Base-by-base conservation (phyloP, 2,329 filamentous ascomycete genomes). In the Lasiodiplodia sp. region DNA sequence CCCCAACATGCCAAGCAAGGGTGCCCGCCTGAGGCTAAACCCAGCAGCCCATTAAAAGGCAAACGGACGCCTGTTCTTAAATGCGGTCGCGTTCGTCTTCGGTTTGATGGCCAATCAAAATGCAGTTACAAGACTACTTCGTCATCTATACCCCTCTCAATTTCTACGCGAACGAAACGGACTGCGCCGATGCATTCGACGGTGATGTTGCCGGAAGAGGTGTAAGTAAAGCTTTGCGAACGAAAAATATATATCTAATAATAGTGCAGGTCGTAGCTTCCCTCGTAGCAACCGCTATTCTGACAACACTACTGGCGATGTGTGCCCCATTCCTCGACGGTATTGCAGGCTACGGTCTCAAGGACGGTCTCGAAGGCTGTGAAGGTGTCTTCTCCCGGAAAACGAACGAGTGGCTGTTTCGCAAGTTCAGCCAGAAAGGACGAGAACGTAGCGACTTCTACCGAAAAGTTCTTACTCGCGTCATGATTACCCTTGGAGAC, bases 281-380 rank as follows among this genome's bases (percentile, higher is more conserved):
- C 1, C 76, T 77, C 47, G 72, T 76, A 16, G 69, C 75, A 34
- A 74, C 75, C 28, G 77, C 75, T 68, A 70, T 73, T 56, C 73
- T 77, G 72, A 77, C 76, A 2, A 65, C 62, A 1, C 68, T 69
- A 2, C 74, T 75, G 21, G 76, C 75, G 0, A 73, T 77, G n/a
- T 69, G 77, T 14, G 76, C 75, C 7, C 77, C 77, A 72, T 60
- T 77, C n/a, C 74, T 78, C 52, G 75, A 77, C 64, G 75, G 77
- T 58, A 72, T 73, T 0, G 75, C 74, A 60, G 72, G 76, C 49
- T 67, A 49, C 31, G 58, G 58, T 18, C 40, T 62, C 25, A 34
- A 34, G 16, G 58, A 25, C 18, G 58, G 40, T 0, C 38, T 8
- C 25, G 4, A 25, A 6, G 58, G 58, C 18, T 34, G 40, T 4